Base-by-base conservation (phyloP, 805 yeast genomes). In the Diddensiella transvaalensis region DNA sequence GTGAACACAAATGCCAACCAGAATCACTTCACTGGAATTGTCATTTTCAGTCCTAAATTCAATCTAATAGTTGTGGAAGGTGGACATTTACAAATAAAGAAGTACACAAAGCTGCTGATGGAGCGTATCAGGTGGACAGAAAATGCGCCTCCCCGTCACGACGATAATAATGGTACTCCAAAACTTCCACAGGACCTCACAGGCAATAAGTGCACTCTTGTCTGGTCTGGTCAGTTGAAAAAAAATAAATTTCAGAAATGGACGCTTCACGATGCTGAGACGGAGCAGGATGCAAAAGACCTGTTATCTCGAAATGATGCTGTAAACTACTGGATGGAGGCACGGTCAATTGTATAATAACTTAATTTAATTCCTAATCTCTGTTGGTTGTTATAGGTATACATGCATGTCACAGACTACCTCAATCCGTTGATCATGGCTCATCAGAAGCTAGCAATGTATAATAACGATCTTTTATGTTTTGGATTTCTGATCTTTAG, bases 1-100 rank as follows among this genome's bases (percentile, higher is more conserved):
- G 75, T 90, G 4, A 90, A 87, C 58, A 78, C 77, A 52, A 88
- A 88, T 63, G 95, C 96, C 1, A 80, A 80, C 54, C 91, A 91
- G 61, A 62, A 80, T 42, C 76, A 71, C 1, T 65, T 90, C 22
- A 72, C 70, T 2, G 99, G 99, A 0, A 70, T 79, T 22, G 55
- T 65, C 3, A 47, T 72, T 3, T 45, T 62, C 38, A 53, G 58
- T 29, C 56, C 63, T 1, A 46, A 49, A 4, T 75, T 79, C 52
- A 78, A 78, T 35, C 59, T 90, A 36, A 74, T 91, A 0, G 70
- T 91, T 2, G 83, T 80, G 1, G 91, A 87, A 57, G 97, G 97
- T 0, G 82, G 85, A 0, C 76, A 70, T 26, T 80, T 80, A 52
- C 71, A 80, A 32, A 66, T 85, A 19, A 72, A 70, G n/a, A 78